Conservation (phyloP, 805 yeast species). For the Maudiozyma serrabonitensis region DNA sequence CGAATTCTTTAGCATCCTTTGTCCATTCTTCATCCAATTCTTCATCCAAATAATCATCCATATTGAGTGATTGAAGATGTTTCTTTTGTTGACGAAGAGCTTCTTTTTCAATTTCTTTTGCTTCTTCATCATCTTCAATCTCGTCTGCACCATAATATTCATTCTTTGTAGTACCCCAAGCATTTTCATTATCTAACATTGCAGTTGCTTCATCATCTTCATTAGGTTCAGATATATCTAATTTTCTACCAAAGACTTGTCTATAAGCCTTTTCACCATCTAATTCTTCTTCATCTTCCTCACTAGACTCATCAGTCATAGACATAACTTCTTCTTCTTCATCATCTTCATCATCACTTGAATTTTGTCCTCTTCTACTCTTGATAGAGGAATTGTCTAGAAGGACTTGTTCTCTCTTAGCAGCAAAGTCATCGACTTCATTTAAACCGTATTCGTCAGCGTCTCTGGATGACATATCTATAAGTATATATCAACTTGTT, state of each 20-base stretch:
- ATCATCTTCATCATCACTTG: constrained; percentile 38
- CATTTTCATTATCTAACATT: constrained; percentile 33
- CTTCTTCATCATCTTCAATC: constrained; percentile 55
- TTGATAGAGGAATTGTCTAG: constrained; percentile 46
- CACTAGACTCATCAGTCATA: constrained; percentile 26
- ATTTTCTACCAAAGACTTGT: constrained; percentile 28
- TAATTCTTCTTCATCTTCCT: constrained; percentile 26
- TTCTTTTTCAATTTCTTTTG: constrained; percentile 73
- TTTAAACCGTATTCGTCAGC: constrained; percentile 39
- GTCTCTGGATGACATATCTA: constrained; percentile 9
- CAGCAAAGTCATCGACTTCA: constrained; percentile 62
- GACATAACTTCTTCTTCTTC: constrained; percentile 44
- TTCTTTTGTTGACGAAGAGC: constrained; percentile 79
- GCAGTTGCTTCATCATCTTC: constrained; percentile 23
- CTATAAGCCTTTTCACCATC: constrained; percentile 33
- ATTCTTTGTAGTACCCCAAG: constrained; percentile 37
- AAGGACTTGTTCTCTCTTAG: constrained; percentile 46
- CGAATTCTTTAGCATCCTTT: constrained; percentile 43
- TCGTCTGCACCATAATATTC: constrained; percentile 48
- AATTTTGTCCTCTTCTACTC: constrained; percentile 24
- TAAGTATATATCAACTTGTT: constrained; percentile 9
- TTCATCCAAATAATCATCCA: constrained; percentile 71
- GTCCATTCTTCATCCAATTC: constrained; percentile 69
- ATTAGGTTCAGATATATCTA: constrained; percentile 18
- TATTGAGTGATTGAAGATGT: constrained; percentile 64